Base-by-base conservation (phyloP, 345 rosid genomes). In the Eucalyptus leucophloia region DNA sequence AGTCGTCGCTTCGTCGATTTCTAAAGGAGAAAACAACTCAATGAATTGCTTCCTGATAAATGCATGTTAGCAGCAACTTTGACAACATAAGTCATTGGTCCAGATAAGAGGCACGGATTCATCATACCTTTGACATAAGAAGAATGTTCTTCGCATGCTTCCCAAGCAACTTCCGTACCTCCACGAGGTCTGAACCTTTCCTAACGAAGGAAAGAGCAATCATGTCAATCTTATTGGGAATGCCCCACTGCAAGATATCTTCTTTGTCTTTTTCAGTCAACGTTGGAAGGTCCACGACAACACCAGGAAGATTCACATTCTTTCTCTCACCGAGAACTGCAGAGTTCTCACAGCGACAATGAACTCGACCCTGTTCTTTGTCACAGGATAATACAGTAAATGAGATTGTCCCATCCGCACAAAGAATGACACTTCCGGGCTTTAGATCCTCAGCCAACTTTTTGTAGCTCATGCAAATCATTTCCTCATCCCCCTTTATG, bases 291-390 rank as follows among this genome's bases (percentile, higher is more conserved):
- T 96, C 99, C 89, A 98, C 99, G 10, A 98, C 92, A 32, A 98
- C 99, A 77, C 99, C 98, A 4, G 99, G 99, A 88, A 98, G 99
- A 95, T 98, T 97, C 49, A 97, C 99, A 40, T 98, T 98, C 92
- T 98, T 98, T 92, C 98, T 95, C 95, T 98, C 99, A 32, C 99
- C 99, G 34, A 98, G 98, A 94, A 96, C 92, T 3, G 99, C 98
- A 88, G 97, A 92, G 92, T 98, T 98, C 95, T 97, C 99, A 72
- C 99, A 98, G 9, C 96, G 95, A 89, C 99, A 97, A 87, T 89
- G 93, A 86, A 98, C 99, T 89, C 96, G 91, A 28, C 99, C 99
- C 1, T 93, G 94, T 89, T 92, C 87, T 87, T 45, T 93, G 93
- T 98, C 96, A 90, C 99, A 96, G 24, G 99, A 96, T 87, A 98